Percentiles rank a stretch among this genome's conserved stretches.
phyloP scores from a whole-genome alignment of 208 protist genomes.

The Borovskyia barvae region DNA sequence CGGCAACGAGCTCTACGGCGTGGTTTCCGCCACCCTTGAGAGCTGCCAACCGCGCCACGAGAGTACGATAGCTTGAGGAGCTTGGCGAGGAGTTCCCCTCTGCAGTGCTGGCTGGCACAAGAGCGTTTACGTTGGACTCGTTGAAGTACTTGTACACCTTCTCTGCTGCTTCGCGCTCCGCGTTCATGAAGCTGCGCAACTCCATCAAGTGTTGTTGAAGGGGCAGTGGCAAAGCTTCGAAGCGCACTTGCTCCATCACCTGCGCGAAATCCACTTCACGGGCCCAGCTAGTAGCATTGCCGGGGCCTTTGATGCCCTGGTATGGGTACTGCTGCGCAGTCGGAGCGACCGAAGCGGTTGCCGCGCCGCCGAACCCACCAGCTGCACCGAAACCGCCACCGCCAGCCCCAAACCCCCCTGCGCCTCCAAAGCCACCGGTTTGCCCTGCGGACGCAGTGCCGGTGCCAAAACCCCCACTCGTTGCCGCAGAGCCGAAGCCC shows the following conservation, averaged over 20 bases:
- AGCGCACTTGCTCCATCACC: conserved; percentile 64
- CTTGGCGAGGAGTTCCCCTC: background rate
- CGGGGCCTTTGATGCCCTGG: conserved; percentile 67
- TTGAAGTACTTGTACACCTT: conserved; percentile 61
- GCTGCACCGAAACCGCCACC: conserved; percentile 16
- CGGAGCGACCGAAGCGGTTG: conserved; percentile 1
- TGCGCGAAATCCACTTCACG: conserved; percentile 66
- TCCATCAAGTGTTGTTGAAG: conserved; percentile 80
- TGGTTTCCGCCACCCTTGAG: conserved; percentile 30
- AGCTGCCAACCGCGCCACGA: conserved; percentile 21
- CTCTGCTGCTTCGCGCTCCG: conserved; percentile 52
- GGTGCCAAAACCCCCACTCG: background rate
- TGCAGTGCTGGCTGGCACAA: background rate
- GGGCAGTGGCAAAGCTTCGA: conserved; percentile 59
- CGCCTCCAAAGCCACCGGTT: conserved; percentile 15
- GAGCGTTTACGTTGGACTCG: conserved; percentile 20
- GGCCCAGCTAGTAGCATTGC: conserved; percentile 57
- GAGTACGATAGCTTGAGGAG: conserved; percentile 35
- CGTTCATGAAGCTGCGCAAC: conserved; percentile 70
- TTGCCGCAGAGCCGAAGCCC: conserved; percentile 32
- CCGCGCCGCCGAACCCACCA: conserved; percentile 14
- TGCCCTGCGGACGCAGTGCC: conserved; percentile 3
- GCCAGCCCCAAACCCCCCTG: background rate
- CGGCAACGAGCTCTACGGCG: conserved; percentile 56
- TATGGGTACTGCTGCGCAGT: conserved; percentile 51